Percentiles rank a stretch among this genome's conserved stretches.
Conservation (phyloP, 129 eudicot genomes). For the Flaveria ramosissima region DNA sequence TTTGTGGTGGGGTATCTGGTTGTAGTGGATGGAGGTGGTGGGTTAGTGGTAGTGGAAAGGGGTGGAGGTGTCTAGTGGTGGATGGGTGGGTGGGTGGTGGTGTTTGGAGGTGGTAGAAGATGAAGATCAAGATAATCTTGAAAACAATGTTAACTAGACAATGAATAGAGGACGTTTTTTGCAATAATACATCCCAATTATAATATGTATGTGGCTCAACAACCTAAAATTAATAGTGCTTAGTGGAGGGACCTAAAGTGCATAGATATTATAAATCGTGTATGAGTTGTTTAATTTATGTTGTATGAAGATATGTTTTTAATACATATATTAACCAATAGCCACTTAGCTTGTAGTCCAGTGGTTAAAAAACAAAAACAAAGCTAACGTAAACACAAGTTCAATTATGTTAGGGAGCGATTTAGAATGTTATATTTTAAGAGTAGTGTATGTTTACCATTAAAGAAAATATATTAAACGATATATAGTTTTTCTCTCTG, state of each 20-base stretch:
- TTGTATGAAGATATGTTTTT: neutral
- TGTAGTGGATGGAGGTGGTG: neutral
- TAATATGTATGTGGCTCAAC: neutral
- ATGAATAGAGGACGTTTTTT: conserved; percentile 1
- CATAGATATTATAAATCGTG: neutral
- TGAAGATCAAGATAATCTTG: conserved; percentile 16
- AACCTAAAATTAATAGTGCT: neutral
- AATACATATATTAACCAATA: too few species aligned
- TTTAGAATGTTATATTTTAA: too few species aligned
- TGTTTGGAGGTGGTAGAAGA: conserved; percentile 11
- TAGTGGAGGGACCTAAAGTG: conserved; percentile 13
- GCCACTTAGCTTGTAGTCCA: too few species aligned
- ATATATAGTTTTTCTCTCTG: too few species aligned
- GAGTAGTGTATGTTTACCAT: too few species aligned
- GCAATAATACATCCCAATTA: neutral
- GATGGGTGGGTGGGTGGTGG: conserved; percentile 12
- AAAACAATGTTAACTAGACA: conserved; percentile 10
- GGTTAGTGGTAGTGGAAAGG: neutral
- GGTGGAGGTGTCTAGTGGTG: neutral
- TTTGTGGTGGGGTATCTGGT: conserved; percentile 1
- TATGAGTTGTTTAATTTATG: neutral
- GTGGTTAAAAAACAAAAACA: too few species aligned
- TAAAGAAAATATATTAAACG: too few species aligned
- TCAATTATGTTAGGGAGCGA: too few species aligned
- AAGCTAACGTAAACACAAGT: too few species aligned